phyloP scores from a whole-genome alignment of 805 yeast species.

The Candida stauntonica region DNA sequence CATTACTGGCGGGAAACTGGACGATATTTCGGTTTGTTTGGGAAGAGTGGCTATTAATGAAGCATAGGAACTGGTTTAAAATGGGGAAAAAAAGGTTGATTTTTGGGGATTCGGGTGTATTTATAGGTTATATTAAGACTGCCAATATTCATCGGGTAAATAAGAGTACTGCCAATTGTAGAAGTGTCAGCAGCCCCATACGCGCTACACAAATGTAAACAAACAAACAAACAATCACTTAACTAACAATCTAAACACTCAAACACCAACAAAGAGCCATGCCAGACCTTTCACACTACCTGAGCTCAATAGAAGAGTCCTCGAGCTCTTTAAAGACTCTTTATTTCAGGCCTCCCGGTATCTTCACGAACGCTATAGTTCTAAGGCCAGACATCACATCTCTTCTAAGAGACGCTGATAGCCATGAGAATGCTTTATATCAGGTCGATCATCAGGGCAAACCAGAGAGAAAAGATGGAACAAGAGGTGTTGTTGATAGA shows the following conservation, averaged over 20 bases:
- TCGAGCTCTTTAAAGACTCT: slow-evolving; percentile 26
- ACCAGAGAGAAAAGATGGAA: slow-evolving; percentile 50
- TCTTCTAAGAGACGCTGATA: slow-evolving; percentile 56
- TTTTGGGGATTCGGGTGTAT: too few relatives aligned
- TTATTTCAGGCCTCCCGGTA: slow-evolving; percentile 53
- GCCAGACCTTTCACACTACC: slow-evolving; percentile 13
- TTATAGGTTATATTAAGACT: too few relatives aligned
- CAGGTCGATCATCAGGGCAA: slow-evolving; percentile 34
- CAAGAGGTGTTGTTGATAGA: slow-evolving; percentile 33
- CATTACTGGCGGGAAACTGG: slow-evolving; percentile 50
- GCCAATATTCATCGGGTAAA: too few relatives aligned
- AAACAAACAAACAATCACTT: too few relatives aligned
- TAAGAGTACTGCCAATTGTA: too few relatives aligned
- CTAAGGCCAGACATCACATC: slow-evolving; percentile 48
- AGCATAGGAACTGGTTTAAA: not conserved
- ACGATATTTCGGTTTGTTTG: slow-evolving; percentile 49
- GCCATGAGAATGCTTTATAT: slow-evolving; percentile 47
- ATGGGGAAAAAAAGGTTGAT: too few relatives aligned
- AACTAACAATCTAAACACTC: too few relatives aligned
- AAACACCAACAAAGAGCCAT: too few relatives aligned
- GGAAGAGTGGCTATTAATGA: slow-evolving; percentile 34
- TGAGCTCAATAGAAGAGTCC: slow-evolving; percentile 14
- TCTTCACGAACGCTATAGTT: slow-evolving; percentile 60
- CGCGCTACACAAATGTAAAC: not conserved
- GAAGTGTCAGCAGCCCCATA: too few relatives aligned